Percentiles rank a stretch among this genome's conserved stretches.
Conservation (phyloP, 148 eudicot genomes). For the Camellia japonica region DNA sequence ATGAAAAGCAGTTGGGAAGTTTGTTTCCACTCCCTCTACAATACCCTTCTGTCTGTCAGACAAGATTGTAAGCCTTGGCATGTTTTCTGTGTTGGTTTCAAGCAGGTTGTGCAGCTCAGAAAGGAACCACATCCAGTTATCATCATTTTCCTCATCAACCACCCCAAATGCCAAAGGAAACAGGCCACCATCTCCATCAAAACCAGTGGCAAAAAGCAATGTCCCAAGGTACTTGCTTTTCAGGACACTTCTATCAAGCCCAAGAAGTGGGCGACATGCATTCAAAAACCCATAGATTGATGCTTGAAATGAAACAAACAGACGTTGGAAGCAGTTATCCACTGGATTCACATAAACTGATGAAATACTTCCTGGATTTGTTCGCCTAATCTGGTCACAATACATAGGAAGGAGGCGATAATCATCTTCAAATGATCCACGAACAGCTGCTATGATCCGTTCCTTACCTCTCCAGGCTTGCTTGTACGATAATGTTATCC, state of each 20-base stretch:
- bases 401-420: conserved; percentile 70
- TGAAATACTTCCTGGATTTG: conserved; percentile 72
- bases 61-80: conserved; percentile 63
- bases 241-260: conserved; percentile 51
- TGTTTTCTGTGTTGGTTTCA: conserved; percentile 62
- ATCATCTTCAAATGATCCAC: conserved; percentile 67
- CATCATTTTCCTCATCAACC: conserved; percentile 69
- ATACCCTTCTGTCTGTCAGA: conserved; percentile 59
- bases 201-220: conserved; percentile 59
- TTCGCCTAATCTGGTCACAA: conserved; percentile 49
- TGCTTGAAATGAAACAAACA: conserved; percentile 68
- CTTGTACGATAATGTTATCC: conserved; percentile 69
- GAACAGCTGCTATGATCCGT: conserved; percentile 67
- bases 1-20: conserved; percentile 71
- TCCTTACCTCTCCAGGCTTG: conserved; percentile 92
- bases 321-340: conserved; percentile 51
- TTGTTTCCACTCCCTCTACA: conserved; percentile 49
- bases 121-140: conserved; percentile 79
- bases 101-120: conserved; percentile 62
- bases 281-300: conserved; percentile 63
- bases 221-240: conserved; percentile 69
- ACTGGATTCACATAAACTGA: conserved; percentile 48
- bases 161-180: conserved; percentile 76
- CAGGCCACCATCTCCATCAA: conserved; percentile 64
- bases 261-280: conserved; percentile 65